Conservation (phyloP, 2,329 filamentous ascomycete species). For the Penicillium sp. region DNA sequence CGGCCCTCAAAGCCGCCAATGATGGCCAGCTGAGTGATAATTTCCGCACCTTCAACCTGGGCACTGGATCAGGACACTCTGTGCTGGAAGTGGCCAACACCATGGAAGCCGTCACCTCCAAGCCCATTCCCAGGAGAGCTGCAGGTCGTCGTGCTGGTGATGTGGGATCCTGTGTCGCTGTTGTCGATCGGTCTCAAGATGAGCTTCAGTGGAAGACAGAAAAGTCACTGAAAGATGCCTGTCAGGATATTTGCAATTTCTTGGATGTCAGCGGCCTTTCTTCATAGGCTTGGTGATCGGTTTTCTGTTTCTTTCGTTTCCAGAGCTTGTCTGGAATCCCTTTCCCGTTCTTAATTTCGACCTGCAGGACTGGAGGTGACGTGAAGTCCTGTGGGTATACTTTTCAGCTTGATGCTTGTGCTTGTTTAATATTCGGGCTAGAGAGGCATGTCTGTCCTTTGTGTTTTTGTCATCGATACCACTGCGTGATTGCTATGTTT, state of each 20-base stretch:
- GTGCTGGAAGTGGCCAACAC: constrained; percentile 40
- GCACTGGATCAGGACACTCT: constrained; percentile 40
- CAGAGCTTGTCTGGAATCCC: not conserved
- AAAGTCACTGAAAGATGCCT: constrained; percentile 40
- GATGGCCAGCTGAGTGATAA: constrained; percentile 39
- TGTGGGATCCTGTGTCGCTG: constrained; percentile 42
- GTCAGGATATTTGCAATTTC: constrained; percentile 40
- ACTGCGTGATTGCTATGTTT: not conserved
- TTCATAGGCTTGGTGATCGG: constrained; percentile 10
- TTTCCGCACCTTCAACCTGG: constrained; percentile 44
- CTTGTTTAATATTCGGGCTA: not conserved
- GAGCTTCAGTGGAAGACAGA: constrained; percentile 54
- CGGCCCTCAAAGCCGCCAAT: constrained; percentile 51
- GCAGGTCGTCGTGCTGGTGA: constrained; percentile 39
- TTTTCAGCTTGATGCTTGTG: not conserved
- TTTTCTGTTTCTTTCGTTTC: constrained; percentile 1
- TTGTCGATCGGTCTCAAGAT: constrained; percentile 43
- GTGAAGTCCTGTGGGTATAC: not conserved
- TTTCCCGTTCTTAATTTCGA: not conserved
- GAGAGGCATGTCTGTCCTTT: not conserved
- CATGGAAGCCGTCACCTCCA: constrained; percentile 41
- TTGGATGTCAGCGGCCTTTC: constrained; percentile 33
- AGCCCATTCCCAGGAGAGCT: constrained; percentile 32
- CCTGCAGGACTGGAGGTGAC: not conserved
- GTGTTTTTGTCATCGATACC: not conserved